Evolutionary conservation across 139 green algal genomes (phyloP), one percentile per base, ranked within the genome.

Genomic region (Coelastrella sp.): DNA sequence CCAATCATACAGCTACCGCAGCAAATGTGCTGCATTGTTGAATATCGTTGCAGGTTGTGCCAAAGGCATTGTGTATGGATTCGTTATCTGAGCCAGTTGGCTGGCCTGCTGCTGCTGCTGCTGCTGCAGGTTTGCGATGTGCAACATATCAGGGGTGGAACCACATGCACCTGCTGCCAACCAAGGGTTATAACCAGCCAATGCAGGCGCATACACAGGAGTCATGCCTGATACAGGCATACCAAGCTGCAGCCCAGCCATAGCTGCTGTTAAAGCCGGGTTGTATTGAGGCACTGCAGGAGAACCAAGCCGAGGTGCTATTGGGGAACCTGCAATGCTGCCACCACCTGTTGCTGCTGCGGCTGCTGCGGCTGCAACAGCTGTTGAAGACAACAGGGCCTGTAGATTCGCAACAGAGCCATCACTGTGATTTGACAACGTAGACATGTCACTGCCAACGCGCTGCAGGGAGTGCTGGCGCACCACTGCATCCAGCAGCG

Each of bases 231-330:
- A 53, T 53, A 71, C 25, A 3, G 4, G 7, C 75, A 82, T 82
- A 23, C 53, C 53, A 5, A 82, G 53, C 75, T 82, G 75, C 75
- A 82, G 38, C 6, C 53, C 51, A n/a, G 75, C 75, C 75, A 82
- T 82, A 30, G 75, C 75, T 57, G 75, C 75, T 5, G 75, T 53
- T 23, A 82, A 38, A 13, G 5, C 34, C n/a, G 75, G 53, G 17
- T 82, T 53, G 25, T 45, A 43, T 2, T 30, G 45, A 43, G 35
- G 19, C 11, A 81, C 50, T n/a, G 19, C 32, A 25, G 73, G 73
- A 25, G 50, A 67, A 11, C 45, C 72, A 19, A 81, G 34, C 23
- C 41, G 27, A 8, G 30, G 25, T 11, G 41, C 25, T 35, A 57
- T n/a, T 17, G 73, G 73, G 8, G 73, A 81, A 11, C 73, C 73